Percentiles rank a stretch among this genome's conserved stretches.
Conservation (phyloP, 495 filamentous ascomycete species). For the Daldinia bambusicola region DNA sequence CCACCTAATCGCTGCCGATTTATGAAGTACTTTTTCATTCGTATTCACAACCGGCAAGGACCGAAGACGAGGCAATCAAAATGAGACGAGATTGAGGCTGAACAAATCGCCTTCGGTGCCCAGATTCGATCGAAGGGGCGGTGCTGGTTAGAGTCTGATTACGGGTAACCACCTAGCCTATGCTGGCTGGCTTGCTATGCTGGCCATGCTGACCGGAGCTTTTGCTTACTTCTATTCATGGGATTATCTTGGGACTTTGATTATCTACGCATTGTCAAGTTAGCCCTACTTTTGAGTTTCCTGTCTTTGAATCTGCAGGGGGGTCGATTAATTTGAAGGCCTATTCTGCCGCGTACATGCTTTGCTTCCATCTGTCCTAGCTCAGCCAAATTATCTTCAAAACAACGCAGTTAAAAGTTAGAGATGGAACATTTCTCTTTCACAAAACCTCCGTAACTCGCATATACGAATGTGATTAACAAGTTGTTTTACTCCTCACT, state of each 20-base stretch:
- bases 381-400: neutral
- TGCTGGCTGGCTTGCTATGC: too few species aligned
- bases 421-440: conserved; percentile 26
- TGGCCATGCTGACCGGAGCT: neutral
- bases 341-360: neutral
- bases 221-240: neutral
- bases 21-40: neutral
- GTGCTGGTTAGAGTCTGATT: neutral
- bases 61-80: neutral
- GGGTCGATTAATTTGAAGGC: conserved; percentile 20
- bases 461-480: conserved; percentile 3
- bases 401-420: conserved; percentile 12
- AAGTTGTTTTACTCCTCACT: conserved; percentile 9
- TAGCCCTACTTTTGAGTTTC: conserved; percentile 13
- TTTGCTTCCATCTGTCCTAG: neutral
- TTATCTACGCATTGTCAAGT: conserved; percentile 1
- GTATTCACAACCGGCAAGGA: neutral
- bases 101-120: conserved; percentile 1
- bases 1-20: neutral
- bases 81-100: conserved; percentile 12
- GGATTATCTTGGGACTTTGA: neutral
- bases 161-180: too few species aligned
- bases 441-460: neutral
- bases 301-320: conserved; percentile 12
- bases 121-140: neutral